A percentile compares a stretch with the other conserved stretches of the same genome.
These are phyloP conservation scores for Phellopilus nigrolimitatus DNA, from an alignment of 1,284 basidiomycete genomes.

Conservation along the genomic window DNA sequence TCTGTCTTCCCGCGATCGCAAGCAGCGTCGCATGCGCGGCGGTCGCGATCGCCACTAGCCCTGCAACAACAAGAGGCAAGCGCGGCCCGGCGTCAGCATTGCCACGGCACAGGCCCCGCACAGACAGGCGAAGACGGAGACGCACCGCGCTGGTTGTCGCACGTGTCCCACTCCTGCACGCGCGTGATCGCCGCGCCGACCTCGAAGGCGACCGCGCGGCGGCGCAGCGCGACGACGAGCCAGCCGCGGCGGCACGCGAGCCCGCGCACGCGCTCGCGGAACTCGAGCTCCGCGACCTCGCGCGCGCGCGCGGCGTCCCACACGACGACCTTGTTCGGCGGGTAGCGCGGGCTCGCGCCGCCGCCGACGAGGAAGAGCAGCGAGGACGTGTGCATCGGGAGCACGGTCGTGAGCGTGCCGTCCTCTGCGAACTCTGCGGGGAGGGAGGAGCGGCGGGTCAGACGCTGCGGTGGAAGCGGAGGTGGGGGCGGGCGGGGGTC, in stretches of 20 bases:
- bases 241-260: conserved; percentile 76
- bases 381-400: conserved; percentile 81
- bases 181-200: conserved; percentile 57
- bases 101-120: no score
- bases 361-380: conserved; percentile 88
- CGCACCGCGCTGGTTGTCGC: conserved; percentile 82
- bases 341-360: conserved; percentile 84
- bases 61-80: no score
- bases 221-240: conserved; percentile 78
- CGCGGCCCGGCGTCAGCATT: no score
- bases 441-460: no score
- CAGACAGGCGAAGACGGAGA: conserved; percentile 6
- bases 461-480: no score
- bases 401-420: conserved; percentile 73
- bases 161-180: conserved; percentile 84
- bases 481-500: no score
- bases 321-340: conserved; percentile 90
- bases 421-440: no score
- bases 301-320: conserved; percentile 77
- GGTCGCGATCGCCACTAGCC: conserved; percentile 79
- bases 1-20: conserved; percentile 83
- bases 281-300: conserved; percentile 88
- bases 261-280: conserved; percentile 82
- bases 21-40: conserved; percentile 75
- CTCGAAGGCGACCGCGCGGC: conserved; percentile 78